phyloP scores from a whole-genome alignment of 345 rosid genomes.

The Carallia pectinifolia region DNA sequence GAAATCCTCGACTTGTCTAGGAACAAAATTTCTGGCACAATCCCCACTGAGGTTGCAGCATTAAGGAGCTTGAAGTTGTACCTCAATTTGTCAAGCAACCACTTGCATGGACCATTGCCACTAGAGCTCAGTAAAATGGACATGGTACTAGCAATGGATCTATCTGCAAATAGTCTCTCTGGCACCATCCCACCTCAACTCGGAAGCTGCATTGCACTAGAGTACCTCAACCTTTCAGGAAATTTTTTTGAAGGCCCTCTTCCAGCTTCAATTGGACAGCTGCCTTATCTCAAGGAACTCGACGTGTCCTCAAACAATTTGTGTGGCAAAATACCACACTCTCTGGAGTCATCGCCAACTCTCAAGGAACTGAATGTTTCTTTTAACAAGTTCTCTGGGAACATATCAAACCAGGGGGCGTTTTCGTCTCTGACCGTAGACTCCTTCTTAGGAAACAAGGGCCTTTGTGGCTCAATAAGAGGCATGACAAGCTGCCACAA shows the following conservation, averaged over 20 bases:
- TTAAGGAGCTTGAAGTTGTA: conserved; percentile 78
- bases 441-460: conserved; percentile 68
- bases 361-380: conserved; percentile 68
- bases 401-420: conserved; percentile 59
- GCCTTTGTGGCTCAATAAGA: conserved; percentile 68
- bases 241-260: conserved; percentile 56
- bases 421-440: conserved; percentile 53
- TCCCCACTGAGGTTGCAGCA: conserved; percentile 66
- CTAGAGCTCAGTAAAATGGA: conserved; percentile 90
- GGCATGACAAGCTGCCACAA: conserved; percentile 69
- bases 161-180: conserved; percentile 71
- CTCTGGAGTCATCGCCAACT: conserved; percentile 58
- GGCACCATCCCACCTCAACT: conserved; percentile 69
- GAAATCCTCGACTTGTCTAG: conserved; percentile 85
- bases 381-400: conserved; percentile 67
- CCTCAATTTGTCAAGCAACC: conserved; percentile 78
- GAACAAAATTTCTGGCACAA: conserved; percentile 60
- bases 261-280: conserved; percentile 62
- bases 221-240: conserved; percentile 68
- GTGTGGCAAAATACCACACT: conserved; percentile 56
- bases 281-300: conserved; percentile 63
- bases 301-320: conserved; percentile 71
- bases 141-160: conserved; percentile 87
- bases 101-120: conserved; percentile 63
- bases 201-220: conserved; percentile 86